A percentile compares a stretch with the other conserved stretches of the same genome.
Conservation (phyloP, 352 stramenopile genomes). For the Globisporangium spiculum region DNA sequence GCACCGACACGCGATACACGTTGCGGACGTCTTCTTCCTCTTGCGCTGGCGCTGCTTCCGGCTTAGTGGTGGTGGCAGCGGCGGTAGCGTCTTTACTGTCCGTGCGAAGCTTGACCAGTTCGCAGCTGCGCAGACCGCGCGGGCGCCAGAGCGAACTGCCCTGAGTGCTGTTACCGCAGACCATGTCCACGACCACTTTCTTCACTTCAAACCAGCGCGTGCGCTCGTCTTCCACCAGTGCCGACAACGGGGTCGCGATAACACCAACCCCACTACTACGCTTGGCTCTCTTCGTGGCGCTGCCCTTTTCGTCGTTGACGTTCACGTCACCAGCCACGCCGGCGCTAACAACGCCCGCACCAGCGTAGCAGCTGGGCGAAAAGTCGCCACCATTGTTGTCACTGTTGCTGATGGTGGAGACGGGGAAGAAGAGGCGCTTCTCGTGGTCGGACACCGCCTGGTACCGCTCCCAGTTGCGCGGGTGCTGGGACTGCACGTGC, state of each 20-base stretch:
- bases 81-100: neutral
- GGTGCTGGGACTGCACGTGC: slow-evolving; percentile 59
- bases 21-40: neutral
- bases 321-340: neutral
- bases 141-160: slow-evolving; percentile 7
- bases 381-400: neutral
- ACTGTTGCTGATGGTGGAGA: neutral
- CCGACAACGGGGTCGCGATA: neutral
- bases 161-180: neutral
- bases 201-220: slow-evolving; percentile 12
- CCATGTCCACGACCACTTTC: slow-evolving; percentile 15
- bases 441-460: slow-evolving; percentile 36
- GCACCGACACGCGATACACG: slow-evolving; percentile 21
- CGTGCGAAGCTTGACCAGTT: slow-evolving; percentile 1
- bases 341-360: neutral
- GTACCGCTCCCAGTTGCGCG: slow-evolving; percentile 44
- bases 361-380: neutral
- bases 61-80: no score
- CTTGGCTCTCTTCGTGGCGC: slow-evolving; percentile 1
- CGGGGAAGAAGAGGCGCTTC: slow-evolving; percentile 51
- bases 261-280: neutral
- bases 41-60: neutral
- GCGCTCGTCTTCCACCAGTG: neutral
- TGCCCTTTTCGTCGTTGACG: neutral
- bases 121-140: slow-evolving; percentile 1